These are phyloP conservation scores for Cutaneotrichosporon arboriforme DNA, from an alignment of 1,284 basidiomycete species.

Conservation along the genomic window DNA sequence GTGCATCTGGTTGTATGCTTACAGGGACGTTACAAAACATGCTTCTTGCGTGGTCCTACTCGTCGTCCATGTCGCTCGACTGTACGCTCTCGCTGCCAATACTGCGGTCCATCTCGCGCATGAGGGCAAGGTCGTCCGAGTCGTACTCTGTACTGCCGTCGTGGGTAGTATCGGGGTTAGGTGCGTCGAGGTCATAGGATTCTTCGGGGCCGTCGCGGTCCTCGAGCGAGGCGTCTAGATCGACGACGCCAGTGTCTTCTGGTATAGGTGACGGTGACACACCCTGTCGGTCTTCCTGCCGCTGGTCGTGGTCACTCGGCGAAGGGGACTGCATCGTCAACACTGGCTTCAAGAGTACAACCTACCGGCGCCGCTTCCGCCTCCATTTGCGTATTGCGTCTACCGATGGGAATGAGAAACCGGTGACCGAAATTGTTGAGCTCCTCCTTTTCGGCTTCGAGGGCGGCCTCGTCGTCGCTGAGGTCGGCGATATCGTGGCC, in stretches of 20 bases:
- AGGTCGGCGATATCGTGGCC: constrained; percentile 33
- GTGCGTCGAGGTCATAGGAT: constrained; percentile 7
- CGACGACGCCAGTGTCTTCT: not conserved
- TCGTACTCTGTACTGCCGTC: constrained; percentile 22
- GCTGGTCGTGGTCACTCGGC: constrained; percentile 37
- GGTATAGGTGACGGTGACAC: not conserved
- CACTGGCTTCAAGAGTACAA: not conserved
- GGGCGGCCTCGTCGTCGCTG: constrained; percentile 32
- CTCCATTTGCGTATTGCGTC: constrained; percentile 43
- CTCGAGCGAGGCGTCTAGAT: constrained; percentile 1
- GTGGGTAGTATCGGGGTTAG: not conserved
- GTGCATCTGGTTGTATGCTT: too few species aligned
- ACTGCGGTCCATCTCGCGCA: constrained; percentile 17
- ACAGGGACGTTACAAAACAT: too few species aligned
- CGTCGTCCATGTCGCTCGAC: not conserved
- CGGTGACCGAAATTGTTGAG: constrained; percentile 41
- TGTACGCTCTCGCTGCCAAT: constrained; percentile 7
- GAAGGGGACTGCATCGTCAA: constrained; percentile 35
- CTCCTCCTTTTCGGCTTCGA: constrained; percentile 34
- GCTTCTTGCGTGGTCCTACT: not conserved
- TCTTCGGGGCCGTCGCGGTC: constrained; percentile 1
- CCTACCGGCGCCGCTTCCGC: constrained; percentile 41
- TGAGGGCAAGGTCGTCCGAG: constrained; percentile 16
- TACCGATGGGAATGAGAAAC: constrained; percentile 41
- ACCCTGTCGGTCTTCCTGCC: constrained; percentile 37